Evolutionary conservation across 345 rosid genomes (phyloP), one percentile per base, ranked within the genome.

Genomic region (Salix viminalis): DNA sequence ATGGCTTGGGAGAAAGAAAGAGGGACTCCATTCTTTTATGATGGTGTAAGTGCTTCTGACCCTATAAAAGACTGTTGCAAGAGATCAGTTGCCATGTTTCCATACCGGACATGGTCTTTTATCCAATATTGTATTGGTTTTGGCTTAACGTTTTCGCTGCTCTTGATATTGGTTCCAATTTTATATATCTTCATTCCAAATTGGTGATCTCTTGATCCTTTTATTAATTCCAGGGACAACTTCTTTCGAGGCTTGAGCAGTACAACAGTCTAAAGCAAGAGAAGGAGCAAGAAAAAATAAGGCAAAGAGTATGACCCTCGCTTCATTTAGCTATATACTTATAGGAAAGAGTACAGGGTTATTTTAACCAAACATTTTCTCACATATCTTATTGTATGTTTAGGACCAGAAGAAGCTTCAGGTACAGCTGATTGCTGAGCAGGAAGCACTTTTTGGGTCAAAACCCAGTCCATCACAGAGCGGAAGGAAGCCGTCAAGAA

Each of bases 391-490:
- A 44, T 37, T 77, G 52, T 67, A 19, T 80, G 14, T 50, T 74
- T 79, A 91, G 97, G 91, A 91, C 71, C 87, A 81, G 79, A 91
- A 88, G 86, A 92, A 83, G 81, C 86, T 84, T 69, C 86, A 91
- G 66, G 95, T 79, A 52, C 93, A 87, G 79, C 82, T 82, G 67
- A 86, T 86, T 36, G 88, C 89, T 65, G 90, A 90, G 69, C 88
- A 91, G 81, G 92, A 91, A 79, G 84, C 88, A 16, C 79, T 81
- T 36, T 88, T 82, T 72, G 91, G 96, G 41, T 85, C 94, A 65
- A 90, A 87, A 86, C 90, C 87, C 32, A 90, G 94, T 76, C 94
- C 96, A 54, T 73, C 76, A 58, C 60, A 54, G 54, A 87, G 92
- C 42, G 87, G 78, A 50, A 89, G 74, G 82, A 92, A 90, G 80